Conservation (phyloP, 352 stramenopile species). For the Thalassiosira pacifica region DNA sequence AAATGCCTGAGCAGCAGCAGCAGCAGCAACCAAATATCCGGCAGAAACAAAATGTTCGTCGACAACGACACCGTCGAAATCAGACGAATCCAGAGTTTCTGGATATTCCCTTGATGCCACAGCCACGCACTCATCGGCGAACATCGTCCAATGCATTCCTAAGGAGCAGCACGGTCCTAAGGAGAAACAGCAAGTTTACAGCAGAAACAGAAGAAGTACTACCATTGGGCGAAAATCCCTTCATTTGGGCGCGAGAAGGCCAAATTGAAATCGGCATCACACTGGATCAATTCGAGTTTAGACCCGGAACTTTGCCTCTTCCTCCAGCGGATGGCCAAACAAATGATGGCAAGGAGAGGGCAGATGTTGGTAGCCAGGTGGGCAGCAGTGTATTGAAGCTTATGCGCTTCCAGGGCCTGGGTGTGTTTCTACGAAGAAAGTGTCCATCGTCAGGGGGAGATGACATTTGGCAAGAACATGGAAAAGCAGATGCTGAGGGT, state of each 20-base stretch:
- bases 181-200: too few relatives aligned
- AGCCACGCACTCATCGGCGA: too few relatives aligned
- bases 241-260: conserved; percentile 49
- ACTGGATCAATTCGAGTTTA: conserved; percentile 55
- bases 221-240: conserved; percentile 33
- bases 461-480: neutral
- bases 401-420: conserved; percentile 23
- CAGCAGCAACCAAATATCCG: conserved; percentile 10
- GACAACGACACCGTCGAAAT: neutral
- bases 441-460: conserved; percentile 4
- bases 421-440: conserved; percentile 61
- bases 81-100: neutral
- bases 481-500: conserved; percentile 26
- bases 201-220: too few relatives aligned
- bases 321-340: neutral
- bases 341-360: neutral
- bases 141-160: too few relatives aligned
- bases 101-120: too few relatives aligned
- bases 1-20: neutral
- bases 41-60: neutral
- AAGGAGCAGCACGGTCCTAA: too few relatives aligned
- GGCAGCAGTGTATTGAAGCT: conserved; percentile 34
- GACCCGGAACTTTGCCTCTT: conserved; percentile 32
- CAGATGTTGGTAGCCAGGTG: neutral
- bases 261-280: conserved; percentile 62